Base-by-base conservation (phyloP, 306 rosid genomes). In the Rubus idaeus region DNA sequence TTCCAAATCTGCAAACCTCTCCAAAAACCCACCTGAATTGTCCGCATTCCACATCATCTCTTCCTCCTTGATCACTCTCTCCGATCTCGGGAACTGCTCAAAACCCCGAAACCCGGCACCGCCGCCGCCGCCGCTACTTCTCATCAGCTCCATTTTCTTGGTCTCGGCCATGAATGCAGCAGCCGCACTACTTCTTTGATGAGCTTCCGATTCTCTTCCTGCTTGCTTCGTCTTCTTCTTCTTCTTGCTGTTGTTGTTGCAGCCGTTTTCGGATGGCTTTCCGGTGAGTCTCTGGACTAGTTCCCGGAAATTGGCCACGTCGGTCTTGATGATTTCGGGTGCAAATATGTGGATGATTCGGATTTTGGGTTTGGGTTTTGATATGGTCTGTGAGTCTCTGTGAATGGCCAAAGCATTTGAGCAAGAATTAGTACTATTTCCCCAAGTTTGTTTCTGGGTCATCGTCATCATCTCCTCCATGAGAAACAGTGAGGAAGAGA, bases 271-370 rank as follows among this genome's bases (percentile, higher is more conserved):
- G 2, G 78, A 55, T 9, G 96, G 97, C 57, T 92, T 95, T 53
- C 98, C 97, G 4, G 97, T 95, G 77, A 90, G 86, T 52, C 87
- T 83, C 78, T 95, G 97, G 45, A 95, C 98, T 2, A 95, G 78
- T 40, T 92, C 97, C 39, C 96, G 74, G 83, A 95, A 95, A 73
- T 95, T 95, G 1, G 88, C 91, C 2, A 58, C 97, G 78, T 95
- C 97, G 7, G 96, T 95, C 77, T 88, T 87, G 89, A 95, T 95
- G 79, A 95, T 88, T 79, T 92, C 91, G 0, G 97, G 97, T 5
- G 97, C 97, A 51, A 90, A 89, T 79, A 95, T 87, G 87, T 95
- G 98, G 72, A 90, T 92, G 70, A 95, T 95, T 35, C 98, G 88
- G 41, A 95, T 90, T 81, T 90, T 90, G 18, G 96, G 96, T 78